Evolutionary conservation across 495 filamentous ascomycete species (phyloP), one percentile per base, ranked within the genome.

Genomic region (Articulospora tetracladia): DNA sequence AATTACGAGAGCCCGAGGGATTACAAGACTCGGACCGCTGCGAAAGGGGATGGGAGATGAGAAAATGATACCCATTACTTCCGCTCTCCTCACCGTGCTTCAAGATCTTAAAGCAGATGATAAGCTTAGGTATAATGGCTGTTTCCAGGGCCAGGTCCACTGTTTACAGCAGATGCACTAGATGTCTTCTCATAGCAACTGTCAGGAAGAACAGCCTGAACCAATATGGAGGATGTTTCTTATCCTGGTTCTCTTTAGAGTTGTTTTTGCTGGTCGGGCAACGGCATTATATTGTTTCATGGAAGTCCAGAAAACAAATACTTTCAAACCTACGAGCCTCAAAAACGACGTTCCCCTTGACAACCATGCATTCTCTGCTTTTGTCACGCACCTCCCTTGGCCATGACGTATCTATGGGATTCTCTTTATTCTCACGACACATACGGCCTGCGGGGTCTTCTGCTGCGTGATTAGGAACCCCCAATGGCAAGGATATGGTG

Each of bases 1-100:
- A 78, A 77, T 44, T 83, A 85, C 58, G 91, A 97, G 74, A 94
- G 85, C 71, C 94, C 93, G 28, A 79, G 91, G 55, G 89, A 88
- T 48, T 98, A 90, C 71, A 98, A 98, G 79, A 88, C 71, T 28
- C 74, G 90, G 60, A 85, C 81, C 72, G 76, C 73, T 1, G 51
- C 64, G 53, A 64, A 60, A 24, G 76, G 76, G 30, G 62, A 73
- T 17, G 68, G 72, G 61, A 76, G 75, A 64, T 61, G 49, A 65
- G 22, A 55, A 23, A 46, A 53, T 57, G 39, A 44, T 44, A 44
- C 49, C 53, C 27, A 53, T 22, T 30, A 17, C 26, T 19, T 44
- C 3, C n/a, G 3, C 3, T 11, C 7, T n/a, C 10, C 39, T 11
- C 39, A 11, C 7, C 8, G 3, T 44, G 10, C 3, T 44, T 19